Conservation (phyloP, 2,329 filamentous ascomycete species). For the Xylariomycetidae sp. region DNA sequence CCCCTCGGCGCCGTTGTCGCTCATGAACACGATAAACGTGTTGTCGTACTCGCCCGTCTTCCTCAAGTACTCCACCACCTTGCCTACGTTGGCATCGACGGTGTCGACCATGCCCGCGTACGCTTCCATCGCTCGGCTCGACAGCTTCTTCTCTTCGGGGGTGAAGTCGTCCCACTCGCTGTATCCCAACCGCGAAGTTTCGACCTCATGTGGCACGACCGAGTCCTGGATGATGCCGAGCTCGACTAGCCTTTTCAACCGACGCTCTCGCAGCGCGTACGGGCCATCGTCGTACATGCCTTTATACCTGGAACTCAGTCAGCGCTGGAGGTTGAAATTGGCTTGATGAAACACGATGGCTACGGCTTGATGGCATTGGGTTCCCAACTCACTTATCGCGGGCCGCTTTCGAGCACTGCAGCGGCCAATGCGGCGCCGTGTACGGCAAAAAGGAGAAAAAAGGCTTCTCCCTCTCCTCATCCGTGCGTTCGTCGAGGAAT, state of each 20-base stretch:
- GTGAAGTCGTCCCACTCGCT: constrained; percentile 13
- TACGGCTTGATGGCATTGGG: background rate
- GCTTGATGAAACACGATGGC: no score
- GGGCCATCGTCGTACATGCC: constrained; percentile 55
- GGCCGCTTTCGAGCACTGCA: constrained; percentile 48
- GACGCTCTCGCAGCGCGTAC: constrained; percentile 40
- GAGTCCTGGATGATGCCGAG: constrained; percentile 20
- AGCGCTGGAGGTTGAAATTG: background rate
- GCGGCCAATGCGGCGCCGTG: constrained; percentile 55
- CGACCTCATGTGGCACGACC: constrained; percentile 12
- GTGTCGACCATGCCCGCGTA: constrained; percentile 52
- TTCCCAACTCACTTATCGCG: constrained; percentile 31
- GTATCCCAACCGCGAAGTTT: constrained; percentile 1
- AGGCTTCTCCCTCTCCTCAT: constrained; percentile 27
- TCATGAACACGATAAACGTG: constrained; percentile 48
- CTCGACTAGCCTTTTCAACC: constrained; percentile 10
- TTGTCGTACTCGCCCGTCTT: constrained; percentile 43
- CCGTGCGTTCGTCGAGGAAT: constrained; percentile 27
- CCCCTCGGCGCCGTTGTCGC: constrained; percentile 36
- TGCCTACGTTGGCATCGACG: constrained; percentile 46
- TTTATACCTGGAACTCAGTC: constrained; percentile 33
- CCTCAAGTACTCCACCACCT: constrained; percentile 43
- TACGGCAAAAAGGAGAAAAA: constrained; percentile 57
- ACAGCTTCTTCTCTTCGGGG: constrained; percentile 13
- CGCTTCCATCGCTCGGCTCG: constrained; percentile 33